Base-by-base conservation (phyloP, 139 green algal genomes). In the Coelastrella sp. region DNA sequence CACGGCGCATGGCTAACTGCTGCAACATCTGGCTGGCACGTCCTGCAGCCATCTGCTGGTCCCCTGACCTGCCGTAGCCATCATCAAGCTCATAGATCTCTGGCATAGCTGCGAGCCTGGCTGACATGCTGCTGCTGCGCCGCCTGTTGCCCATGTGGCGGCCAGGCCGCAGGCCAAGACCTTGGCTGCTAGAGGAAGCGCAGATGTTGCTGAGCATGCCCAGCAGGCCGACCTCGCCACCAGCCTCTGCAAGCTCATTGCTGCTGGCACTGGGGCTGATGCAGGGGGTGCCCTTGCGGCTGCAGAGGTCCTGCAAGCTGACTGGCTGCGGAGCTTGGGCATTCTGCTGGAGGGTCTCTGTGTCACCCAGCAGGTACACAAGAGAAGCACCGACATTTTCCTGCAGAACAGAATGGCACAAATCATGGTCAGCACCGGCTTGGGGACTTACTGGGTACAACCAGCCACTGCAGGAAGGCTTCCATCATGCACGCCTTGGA, bases 311-410 rank as follows among this genome's bases (percentile, higher is more conserved):
- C 14, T 81, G 47, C 32, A 89, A 56, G 73, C 57, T 89, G 20
- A 89, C 68, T 54, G 84, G 84, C n/a, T 73, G 66, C 7, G 73
- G 23, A 10, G 22, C n/a, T 47, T 84, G 85, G 8, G 8, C 82
- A 19, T 20, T 73, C 79, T 78, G 64, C 71, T 78, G 64, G 7
- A 90, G 73, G 4, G 85, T 90, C 17, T 90, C 85, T 5, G 64
- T 65, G 78, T 88, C 89, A 22, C 93, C 93, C 88, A 95, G 81
- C 89, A 94, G 88, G n/a, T 91, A 80, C 68, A 95, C 73, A 88
- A 95, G 90, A 4, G 89, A 75, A 74, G 92, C 58, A 59, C 90
- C 90, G 85, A 95, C 93, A 79, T 92, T 89, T 11, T 88, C 85
- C 91, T 94, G 90, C 86, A 64, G 2, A 7, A 64, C 76, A 68